These are phyloP conservation scores for Panicum hallii DNA, from an alignment of 202 grass and related monocot species.

Conservation along the genomic window DNA sequence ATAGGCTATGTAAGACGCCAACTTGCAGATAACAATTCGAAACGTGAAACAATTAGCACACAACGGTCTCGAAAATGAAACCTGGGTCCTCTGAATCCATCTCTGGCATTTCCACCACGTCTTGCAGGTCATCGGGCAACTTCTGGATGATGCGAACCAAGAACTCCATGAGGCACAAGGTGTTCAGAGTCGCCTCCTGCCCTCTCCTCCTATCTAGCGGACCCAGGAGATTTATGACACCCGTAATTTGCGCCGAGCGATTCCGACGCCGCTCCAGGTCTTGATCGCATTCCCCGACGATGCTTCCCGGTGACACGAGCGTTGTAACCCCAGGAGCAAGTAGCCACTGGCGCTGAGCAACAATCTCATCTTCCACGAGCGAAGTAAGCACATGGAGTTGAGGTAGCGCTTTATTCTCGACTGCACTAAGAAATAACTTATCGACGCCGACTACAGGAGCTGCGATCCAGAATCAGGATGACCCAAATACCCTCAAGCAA, in stretches of 20 bases:
- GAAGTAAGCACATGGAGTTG: too few species aligned
- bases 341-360: too few species aligned
- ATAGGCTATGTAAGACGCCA: too few species aligned
- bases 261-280: not conserved
- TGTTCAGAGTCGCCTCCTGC: not conserved
- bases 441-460: too few species aligned
- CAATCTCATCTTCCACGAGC: too few species aligned
- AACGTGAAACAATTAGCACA: too few species aligned
- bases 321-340: not conserved
- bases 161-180: slow-evolving; percentile 36
- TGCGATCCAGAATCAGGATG: too few species aligned
- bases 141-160: slow-evolving; percentile 17
- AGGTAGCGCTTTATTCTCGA: too few species aligned
- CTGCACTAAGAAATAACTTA: too few species aligned
- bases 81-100: not conserved
- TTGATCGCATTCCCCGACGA: not conserved
- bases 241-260: not conserved
- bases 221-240: not conserved
- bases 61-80: not conserved
- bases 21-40: too few species aligned
- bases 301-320: not conserved
- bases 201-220: not conserved
- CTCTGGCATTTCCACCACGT: not conserved
- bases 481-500: too few species aligned
- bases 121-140: not conserved